These are phyloP conservation scores for Aspergillus conjunctus DNA, from an alignment of 495 filamentous ascomycete genomes.

Conservation along the genomic window DNA sequence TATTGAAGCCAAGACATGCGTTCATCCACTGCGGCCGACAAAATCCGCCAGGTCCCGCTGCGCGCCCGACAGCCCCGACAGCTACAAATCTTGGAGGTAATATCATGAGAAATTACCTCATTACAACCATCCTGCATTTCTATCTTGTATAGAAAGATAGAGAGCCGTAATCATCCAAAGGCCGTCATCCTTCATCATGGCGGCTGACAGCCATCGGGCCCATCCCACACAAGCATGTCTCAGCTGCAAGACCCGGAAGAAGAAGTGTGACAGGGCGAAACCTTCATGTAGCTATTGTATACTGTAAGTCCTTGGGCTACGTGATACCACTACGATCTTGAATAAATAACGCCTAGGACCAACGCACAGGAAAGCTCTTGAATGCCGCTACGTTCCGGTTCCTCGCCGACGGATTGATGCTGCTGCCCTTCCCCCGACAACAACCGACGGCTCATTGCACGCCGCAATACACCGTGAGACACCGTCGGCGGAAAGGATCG, in stretches of 20 bases:
- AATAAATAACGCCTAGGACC: conserved; percentile 4
- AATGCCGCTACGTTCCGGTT: conserved; percentile 16
- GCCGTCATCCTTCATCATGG: neutral
- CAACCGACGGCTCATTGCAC: neutral
- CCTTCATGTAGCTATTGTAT: conserved; percentile 41
- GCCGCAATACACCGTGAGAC: conserved; percentile 4
- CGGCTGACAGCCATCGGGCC: neutral
- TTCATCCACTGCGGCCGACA: neutral
- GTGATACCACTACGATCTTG: neutral
- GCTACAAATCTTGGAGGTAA: neutral
- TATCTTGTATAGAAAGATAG: neutral
- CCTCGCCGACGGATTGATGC: neutral
- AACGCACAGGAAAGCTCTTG: conserved; percentile 23
- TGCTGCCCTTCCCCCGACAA: neutral
- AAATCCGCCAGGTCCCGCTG: neutral
- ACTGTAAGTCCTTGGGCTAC: conserved; percentile 23
- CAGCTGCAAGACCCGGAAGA: conserved; percentile 43
- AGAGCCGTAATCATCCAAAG: neutral
- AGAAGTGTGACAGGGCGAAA: conserved; percentile 39
- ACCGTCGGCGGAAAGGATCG: neutral
- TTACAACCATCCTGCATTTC: neutral
- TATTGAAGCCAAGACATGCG: neutral
- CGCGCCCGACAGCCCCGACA: neutral
- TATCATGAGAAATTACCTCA: neutral
- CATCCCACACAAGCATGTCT: conserved; percentile 25